Base-by-base conservation (phyloP, 192 early-diverging fungal genomes). In the Lobosporangium transversale region DNA sequence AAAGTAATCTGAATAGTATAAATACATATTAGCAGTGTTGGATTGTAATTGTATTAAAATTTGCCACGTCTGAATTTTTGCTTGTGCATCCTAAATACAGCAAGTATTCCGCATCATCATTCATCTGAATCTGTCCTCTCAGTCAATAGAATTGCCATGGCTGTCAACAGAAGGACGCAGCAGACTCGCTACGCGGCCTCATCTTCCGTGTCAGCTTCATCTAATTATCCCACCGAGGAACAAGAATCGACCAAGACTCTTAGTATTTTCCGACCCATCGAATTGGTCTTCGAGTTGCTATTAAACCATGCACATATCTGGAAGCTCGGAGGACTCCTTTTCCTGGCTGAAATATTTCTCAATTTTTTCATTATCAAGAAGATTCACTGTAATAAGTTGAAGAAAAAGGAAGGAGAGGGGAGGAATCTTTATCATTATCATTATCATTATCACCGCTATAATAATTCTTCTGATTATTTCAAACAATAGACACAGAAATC, bases 401-500 rank as follows among this genome's bases (percentile, higher is more conserved):
- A 59, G 1, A n/a, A 1, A 42, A 7, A 26, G 1, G 0, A 58
- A 14, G 17, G 6, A 40, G 0, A 37, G 2, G 0, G 5, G 10
- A 0, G 1, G 54, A 9, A n/a, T n/a, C n/a, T n/a, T n/a, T n/a
- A n/a, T n/a, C n/a, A 48, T 48, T 21, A n/a, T 21, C 5, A 10
- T 48, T 17, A 21, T 14, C 45, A 23, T 50, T 3, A 2, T 50
- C 48, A 27, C 12, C 7, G 23, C 29, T 7, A 27, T 50, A 21
- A 50, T 45, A 15, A 20, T 9, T 45, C 5, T 26, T 50, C 23
- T 4, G 33, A 26, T 29, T 20, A 51, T 36, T 66, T 49, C 14
- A n/a, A n/a, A n/a, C 21, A n/a, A 20, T 61, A 88, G 86, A 98
- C 75, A 97, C 97, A 3, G 94, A 99, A 74, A 99, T 99, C 62